phyloP scores from a whole-genome alignment of 2,329 filamentous ascomycete species.

The Pestalotiopsis sp. region DNA sequence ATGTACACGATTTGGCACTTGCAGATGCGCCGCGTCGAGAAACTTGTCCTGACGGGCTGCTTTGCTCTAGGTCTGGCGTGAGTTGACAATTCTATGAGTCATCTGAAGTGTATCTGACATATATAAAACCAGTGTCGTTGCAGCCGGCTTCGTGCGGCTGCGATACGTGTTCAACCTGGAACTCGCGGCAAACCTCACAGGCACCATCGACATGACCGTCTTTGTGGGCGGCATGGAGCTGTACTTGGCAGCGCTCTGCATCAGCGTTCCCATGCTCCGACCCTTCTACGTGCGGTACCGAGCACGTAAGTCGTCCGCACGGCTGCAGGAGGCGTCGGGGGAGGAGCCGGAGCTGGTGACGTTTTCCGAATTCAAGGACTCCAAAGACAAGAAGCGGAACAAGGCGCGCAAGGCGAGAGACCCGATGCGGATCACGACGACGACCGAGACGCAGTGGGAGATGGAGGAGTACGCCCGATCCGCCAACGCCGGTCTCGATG shows the following conservation, averaged over 20 bases:
- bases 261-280: slow-evolving; percentile 9
- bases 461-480: background rate
- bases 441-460: background rate
- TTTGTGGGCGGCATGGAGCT: slow-evolving; percentile 12
- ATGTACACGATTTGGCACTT: slow-evolving; percentile 37
- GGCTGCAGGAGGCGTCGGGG: background rate
- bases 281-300: slow-evolving; percentile 1
- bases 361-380: background rate
- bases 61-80: too few species aligned
- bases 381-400: background rate
- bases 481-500: background rate
- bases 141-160: background rate
- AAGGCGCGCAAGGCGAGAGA: background rate
- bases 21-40: slow-evolving; percentile 25
- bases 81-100: too few species aligned
- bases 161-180: slow-evolving; percentile 2
- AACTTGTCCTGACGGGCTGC: too few species aligned
- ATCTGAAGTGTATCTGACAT: too few species aligned
- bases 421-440: background rate
- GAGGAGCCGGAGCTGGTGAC: background rate
- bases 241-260: slow-evolving; percentile 3
- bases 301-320: background rate
- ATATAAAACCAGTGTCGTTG: background rate
- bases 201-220: slow-evolving; percentile 2
- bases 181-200: background rate